These are phyloP conservation scores for Inosperma sp. DNA, from an alignment of 768 basidiomycete species.

Conservation along the genomic window DNA sequence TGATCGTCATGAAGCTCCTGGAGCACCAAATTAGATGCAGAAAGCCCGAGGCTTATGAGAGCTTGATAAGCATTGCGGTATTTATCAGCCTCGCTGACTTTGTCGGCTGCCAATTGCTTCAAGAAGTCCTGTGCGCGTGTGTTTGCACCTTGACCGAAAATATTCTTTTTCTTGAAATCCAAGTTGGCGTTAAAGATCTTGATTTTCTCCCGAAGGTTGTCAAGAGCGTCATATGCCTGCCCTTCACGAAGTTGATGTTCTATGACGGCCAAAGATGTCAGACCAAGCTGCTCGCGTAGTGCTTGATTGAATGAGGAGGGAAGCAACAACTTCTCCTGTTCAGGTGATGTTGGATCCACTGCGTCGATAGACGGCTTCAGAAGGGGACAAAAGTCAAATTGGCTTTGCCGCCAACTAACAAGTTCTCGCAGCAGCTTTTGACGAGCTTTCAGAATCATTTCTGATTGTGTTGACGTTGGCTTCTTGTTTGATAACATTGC, in stretches of 20 bases:
- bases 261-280: conserved; percentile 6
- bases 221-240: conserved; percentile 25
- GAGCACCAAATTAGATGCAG: conserved; percentile 10
- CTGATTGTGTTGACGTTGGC: background rate
- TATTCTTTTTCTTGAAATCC: conserved; percentile 17
- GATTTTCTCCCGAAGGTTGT: conserved; percentile 18
- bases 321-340: conserved; percentile 15
- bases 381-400: background rate
- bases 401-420: background rate
- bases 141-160: conserved; percentile 21
- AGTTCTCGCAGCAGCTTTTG: background rate
- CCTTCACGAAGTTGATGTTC: conserved; percentile 24
- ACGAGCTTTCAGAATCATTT: background rate
- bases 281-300: conserved; percentile 1
- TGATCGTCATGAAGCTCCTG: conserved; percentile 15
- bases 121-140: conserved; percentile 21
- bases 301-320: conserved; percentile 15
- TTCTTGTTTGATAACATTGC: background rate
- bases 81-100: conserved; percentile 13
- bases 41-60: conserved; percentile 14
- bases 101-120: conserved; percentile 11
- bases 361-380: background rate
- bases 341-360: conserved; percentile 3
- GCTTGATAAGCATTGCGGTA: conserved; percentile 12
- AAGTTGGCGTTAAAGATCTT: conserved; percentile 19